Percentiles rank a stretch among this genome's conserved stretches.
These are phyloP conservation scores for Fusarium beomiforme DNA, from an alignment of 2,329 filamentous ascomycete genomes.

Conservation along the genomic window DNA sequence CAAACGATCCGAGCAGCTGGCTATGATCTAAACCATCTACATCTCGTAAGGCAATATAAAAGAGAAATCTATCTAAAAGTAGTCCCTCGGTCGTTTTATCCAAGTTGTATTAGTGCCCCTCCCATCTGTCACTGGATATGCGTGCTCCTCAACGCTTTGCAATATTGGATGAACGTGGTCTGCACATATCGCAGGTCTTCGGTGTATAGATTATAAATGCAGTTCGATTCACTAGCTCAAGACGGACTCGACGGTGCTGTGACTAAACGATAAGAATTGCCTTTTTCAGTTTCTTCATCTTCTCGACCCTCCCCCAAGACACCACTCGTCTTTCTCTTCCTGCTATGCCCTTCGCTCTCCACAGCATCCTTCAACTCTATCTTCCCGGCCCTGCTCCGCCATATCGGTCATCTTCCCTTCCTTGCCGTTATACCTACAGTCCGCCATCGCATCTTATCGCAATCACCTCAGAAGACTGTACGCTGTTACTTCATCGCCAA, in stretches of 20 bases:
- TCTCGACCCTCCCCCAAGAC: neutral
- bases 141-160: too few relatives aligned
- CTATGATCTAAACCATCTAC: neutral
- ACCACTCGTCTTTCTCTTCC: neutral
- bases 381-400: neutral
- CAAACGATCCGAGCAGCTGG: too few relatives aligned
- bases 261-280: too few relatives aligned
- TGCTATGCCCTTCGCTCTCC: neutral
- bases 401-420: neutral
- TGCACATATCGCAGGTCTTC: too few relatives aligned
- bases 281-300: neutral
- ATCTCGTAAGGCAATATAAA: neutral
- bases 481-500: conserved; percentile 3
- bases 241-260: too few relatives aligned
- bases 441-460: neutral
- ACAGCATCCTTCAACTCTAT: neutral
- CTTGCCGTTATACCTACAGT: neutral
- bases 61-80: neutral
- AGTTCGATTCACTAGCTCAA: too few relatives aligned
- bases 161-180: too few relatives aligned
- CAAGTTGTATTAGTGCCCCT: too few relatives aligned
- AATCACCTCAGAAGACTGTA: conserved; percentile 11
- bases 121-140: too few relatives aligned
- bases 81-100: too few relatives aligned
- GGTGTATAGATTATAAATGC: too few relatives aligned